Evolutionary conservation across 805 yeast genomes (phyloP).

Genomic region (Maudiozyma serrabonitensis): DNA sequence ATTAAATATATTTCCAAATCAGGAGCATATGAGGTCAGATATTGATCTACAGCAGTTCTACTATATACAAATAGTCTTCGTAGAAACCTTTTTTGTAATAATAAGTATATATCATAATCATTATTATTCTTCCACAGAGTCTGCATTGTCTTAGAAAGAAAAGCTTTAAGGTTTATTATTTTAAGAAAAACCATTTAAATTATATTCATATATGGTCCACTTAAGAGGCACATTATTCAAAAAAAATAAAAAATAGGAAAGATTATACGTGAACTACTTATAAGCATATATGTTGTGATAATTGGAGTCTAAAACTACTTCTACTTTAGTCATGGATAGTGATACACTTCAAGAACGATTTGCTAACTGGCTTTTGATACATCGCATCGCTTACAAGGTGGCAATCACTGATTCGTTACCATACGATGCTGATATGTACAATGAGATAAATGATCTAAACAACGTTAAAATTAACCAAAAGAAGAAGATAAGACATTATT

Average conservation of each 20-base stretch:
- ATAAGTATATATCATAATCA: not conserved
- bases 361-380: slow-evolving; percentile 8
- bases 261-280: no score
- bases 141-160: no score
- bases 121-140: not conserved
- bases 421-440: slow-evolving; percentile 4
- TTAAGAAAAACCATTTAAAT: no score
- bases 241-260: no score
- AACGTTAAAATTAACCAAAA: not conserved
- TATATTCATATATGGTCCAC: no score
- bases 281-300: no score
- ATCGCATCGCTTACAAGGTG: slow-evolving; percentile 4
- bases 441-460: not conserved
- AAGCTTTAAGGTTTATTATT: no score
- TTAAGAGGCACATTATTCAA: no score
- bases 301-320: not conserved
- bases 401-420: slow-evolving; percentile 1
- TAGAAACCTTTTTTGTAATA: not conserved
- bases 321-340: not conserved
- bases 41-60: slow-evolving; percentile 22
- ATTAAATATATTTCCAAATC: slow-evolving; percentile 69
- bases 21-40: slow-evolving; percentile 75
- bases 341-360: not conserved
- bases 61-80: not conserved
- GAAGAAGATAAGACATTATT: slow-evolving; percentile 1